phyloP scores from a whole-genome alignment of 2,329 filamentous ascomycete species.

The Botrytis galanthina region DNA sequence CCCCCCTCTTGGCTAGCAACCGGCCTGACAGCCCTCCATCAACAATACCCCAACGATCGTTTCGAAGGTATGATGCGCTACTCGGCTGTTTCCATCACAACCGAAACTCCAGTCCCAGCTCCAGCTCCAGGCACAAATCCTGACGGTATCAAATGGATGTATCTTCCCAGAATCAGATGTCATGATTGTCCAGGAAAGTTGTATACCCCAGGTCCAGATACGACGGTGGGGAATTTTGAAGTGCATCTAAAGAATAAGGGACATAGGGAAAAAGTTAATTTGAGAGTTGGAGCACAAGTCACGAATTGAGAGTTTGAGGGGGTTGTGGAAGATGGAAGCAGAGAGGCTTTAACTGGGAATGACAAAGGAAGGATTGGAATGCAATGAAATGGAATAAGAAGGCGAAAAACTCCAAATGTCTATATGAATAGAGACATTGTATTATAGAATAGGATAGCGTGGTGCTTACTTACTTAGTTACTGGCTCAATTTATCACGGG shows the following conservation, averaged over 20 bases:
- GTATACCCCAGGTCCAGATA: conserved; percentile 85
- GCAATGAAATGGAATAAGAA: not conserved
- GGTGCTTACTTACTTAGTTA: not conserved
- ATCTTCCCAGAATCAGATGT: conserved; percentile 85
- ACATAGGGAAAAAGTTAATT: conserved; percentile 71
- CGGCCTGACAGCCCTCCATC: conserved; percentile 69
- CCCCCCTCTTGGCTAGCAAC: conserved; percentile 81
- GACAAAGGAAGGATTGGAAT: not conserved
- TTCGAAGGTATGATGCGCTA: conserved; percentile 94
- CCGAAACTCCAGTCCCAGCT: conserved; percentile 60
- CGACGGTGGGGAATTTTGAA: conserved; percentile 86
- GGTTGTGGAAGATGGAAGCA: not conserved
- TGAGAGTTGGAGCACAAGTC: conserved; percentile 14
- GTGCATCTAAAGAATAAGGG: conserved; percentile 83
- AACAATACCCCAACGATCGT: conserved; percentile 70
- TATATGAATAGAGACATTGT: not conserved
- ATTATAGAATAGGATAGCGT: not conserved
- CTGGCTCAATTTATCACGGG: not conserved
- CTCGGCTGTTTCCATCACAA: conserved; percentile 71
- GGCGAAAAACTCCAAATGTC: not conserved
- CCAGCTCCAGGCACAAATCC: conserved; percentile 49
- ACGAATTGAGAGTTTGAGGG: not conserved
- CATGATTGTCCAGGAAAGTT: conserved; percentile 90
- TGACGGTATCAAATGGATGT: conserved; percentile 72
- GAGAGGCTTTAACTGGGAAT: not conserved